Conservation (phyloP, 2,329 filamentous ascomycete species). For the Claviceps pazoutovae region DNA sequence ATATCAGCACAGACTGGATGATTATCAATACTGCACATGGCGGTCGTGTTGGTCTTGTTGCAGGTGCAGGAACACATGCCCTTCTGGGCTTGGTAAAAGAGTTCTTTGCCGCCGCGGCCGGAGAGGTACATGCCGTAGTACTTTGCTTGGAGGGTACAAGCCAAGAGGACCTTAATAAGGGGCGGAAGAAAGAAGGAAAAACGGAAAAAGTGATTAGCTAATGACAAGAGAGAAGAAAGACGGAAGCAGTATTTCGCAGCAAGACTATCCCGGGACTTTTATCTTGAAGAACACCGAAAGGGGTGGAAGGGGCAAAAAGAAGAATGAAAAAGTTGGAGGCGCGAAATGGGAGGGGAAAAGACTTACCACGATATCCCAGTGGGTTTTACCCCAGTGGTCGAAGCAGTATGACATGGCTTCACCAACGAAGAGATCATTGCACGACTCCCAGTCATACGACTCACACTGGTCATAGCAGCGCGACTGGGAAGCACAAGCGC, state of each 20-base stretch:
- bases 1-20: background rate
- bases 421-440: background rate
- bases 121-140: background rate
- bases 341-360: too few relatives aligned
- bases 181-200: background rate
- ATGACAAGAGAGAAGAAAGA: background rate
- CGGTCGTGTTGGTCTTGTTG: background rate
- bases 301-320: background rate
- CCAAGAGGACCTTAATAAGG: background rate
- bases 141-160: background rate
- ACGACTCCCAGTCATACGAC: background rate
- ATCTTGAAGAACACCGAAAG: background rate
- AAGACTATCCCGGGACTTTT: too few relatives aligned
- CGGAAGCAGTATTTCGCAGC: too few relatives aligned
- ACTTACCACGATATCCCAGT: background rate
- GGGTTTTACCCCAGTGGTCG: background rate
- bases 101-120: background rate
- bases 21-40: background rate
- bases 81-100: background rate
- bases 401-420: background rate
- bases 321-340: too few relatives aligned
- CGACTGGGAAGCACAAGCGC: background rate
- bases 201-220: background rate
- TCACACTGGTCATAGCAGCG: constrained; percentile 1
- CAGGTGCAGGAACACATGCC: constrained; percentile 1